Evolutionary conservation across 2,329 filamentous ascomycete genomes (phyloP), one percentile per base, ranked within the genome.

Genomic region (Incumbomyces lentus): DNA sequence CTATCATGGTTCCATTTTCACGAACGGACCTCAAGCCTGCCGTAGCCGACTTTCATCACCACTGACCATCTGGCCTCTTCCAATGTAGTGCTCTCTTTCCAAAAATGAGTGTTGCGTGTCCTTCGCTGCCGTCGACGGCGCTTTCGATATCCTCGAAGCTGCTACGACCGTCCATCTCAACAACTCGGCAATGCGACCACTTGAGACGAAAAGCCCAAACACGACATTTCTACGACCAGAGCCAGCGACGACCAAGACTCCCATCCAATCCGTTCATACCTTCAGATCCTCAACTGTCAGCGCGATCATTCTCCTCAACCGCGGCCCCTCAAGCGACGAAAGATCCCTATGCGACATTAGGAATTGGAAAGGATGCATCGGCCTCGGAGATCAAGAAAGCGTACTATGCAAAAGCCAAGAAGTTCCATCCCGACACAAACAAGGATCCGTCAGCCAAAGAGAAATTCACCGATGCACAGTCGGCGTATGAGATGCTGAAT

Each of bases 371-470:
- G 64, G 75, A 68, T 52, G 86, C 92, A n/a, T 81, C 86, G 1
- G 71, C 87, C 2, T 72, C 79, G 49, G 90, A 96, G 31, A 96
- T 98, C 64, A 98, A 98, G 65, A 96, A 95, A 66, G 89, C 92
- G 2, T 98, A 98, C 71, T 98, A 98, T 63, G 86, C 89, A 42
- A 73, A 96, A 49, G 92, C 92, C 16, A 98, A 98, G 68, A 98
- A 96, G 62, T 98, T 80, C 63, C 92, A 98, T 60, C 92, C 92
- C 7, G 92, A 98, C 64, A 96, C 92, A 31, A 98, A 96, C 73
- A 96, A 96, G 65, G 92, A 96, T 57, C 66, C 86, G 2, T 76
- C 72, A n/a, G 89, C 92, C 31, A 96, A 96, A 64, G 92, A 96
- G 59, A 90, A 85, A 59, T 98, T 98, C 60, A 78, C 82, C 53